Evolutionary conservation across 2,329 filamentous ascomycete genomes (phyloP), one percentile per base, ranked within the genome.

Genomic region (Byssothecium circinans): DNA sequence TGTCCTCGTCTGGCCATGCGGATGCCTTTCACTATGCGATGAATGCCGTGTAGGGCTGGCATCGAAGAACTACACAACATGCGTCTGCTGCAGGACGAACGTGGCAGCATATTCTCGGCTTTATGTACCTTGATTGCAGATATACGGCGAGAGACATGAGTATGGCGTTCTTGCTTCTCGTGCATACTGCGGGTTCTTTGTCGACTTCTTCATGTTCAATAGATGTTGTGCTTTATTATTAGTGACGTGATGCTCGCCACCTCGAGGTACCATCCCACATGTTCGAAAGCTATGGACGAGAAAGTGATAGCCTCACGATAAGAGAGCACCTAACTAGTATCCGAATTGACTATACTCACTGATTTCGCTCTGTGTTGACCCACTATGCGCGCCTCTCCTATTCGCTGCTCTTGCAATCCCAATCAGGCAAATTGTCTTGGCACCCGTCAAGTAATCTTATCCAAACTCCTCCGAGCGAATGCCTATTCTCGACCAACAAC

Each of bases 1-100:
- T 7, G 88, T 97, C 51, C 88, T 99, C 45, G 87, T 96, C 2
- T 97, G 94, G 94, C 94, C 94, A 0, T 99, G 94, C 68, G 88
- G 94, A 2, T 99, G 94, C 67, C 79, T 99, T 48, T 92, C 89
- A 58, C 79, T 97, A 11, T 97, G 94, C 67, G 94, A 99, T 69
- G 94, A 97, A 58, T 97, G 94, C 67, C 81, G 94, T 25, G 88
- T 97, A 29, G 92, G 89, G 35, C 78, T 97, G 53, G 94, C 94
- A 3, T 91, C 95, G 84, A 95, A 96, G 69, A 97, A 97, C 69
- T 97, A 95, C 68, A 89, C 91, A 55, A 95, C 89, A 66, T 99
- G 94, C 67, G 91, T 97, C 32, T 97, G 92, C 63, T 97, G 94
- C 70, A 82, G 94, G 41, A 83, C 89, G 47, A 88, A 94, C 60